Evolutionary conservation across 2,329 filamentous ascomycete species (phyloP).

Genomic region (Microcyclospora tardicrescens): DNA sequence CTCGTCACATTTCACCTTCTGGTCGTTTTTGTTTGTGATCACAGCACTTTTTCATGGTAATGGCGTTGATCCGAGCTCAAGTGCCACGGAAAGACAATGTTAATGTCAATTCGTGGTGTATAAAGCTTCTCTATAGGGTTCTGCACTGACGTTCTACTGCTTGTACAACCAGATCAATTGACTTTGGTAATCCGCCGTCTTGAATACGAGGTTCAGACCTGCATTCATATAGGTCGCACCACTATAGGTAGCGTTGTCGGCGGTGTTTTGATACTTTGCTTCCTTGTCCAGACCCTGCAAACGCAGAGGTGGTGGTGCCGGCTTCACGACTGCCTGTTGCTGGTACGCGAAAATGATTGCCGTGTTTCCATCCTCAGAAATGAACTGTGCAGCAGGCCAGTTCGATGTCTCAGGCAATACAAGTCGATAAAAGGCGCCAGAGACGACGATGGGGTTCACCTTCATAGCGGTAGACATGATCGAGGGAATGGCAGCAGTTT

Average conservation of each 20-base stretch:
- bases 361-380: slow-evolving; percentile 37
- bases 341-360: slow-evolving; percentile 51
- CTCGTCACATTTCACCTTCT: too few species aligned
- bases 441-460: slow-evolving; percentile 47
- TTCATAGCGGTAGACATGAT: slow-evolving; percentile 43
- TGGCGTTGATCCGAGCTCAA: too few species aligned
- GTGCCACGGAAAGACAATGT: too few species aligned
- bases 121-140: not conserved
- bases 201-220: slow-evolving; percentile 42
- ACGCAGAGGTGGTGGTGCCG: slow-evolving; percentile 39
- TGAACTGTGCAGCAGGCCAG: slow-evolving; percentile 49
- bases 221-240: slow-evolving; percentile 51
- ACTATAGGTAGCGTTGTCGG: slow-evolving; percentile 40
- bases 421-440: slow-evolving; percentile 48
- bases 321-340: slow-evolving; percentile 39
- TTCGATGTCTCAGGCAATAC: slow-evolving; percentile 45
- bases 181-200: slow-evolving; percentile 42
- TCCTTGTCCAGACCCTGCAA: slow-evolving; percentile 44
- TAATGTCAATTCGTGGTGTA: not conserved
- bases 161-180: slow-evolving; percentile 43
- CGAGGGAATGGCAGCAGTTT: slow-evolving; percentile 40
- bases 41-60: too few species aligned
- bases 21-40: too few species aligned
- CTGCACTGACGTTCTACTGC: slow-evolving; percentile 2
- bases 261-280: slow-evolving; percentile 39